Conservation (phyloP, 2,329 filamentous ascomycete species). For the Fusarium concolor region DNA sequence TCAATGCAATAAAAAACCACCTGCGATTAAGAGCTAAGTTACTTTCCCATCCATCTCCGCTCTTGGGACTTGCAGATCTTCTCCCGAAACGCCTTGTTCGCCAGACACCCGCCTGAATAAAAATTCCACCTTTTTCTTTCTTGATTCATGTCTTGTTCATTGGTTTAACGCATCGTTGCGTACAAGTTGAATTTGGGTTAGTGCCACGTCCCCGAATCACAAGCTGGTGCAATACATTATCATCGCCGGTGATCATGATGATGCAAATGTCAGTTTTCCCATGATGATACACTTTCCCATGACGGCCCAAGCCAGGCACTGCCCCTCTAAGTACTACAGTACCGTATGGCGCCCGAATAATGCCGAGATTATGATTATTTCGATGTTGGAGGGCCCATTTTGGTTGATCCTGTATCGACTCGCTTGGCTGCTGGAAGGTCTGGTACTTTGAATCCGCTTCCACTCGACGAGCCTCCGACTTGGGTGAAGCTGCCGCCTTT, state of each 20-base stretch:
- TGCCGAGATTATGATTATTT: slow-evolving; percentile 30
- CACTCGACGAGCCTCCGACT: slow-evolving; percentile 66
- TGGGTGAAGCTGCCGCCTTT: slow-evolving; percentile 98
- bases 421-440: slow-evolving; percentile 79
- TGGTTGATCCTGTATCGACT: slow-evolving; percentile 56
- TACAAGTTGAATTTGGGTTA: neutral
- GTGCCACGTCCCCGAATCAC: slow-evolving; percentile 9
- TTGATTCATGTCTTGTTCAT: neutral
- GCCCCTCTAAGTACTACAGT: neutral
- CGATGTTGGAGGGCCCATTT: slow-evolving; percentile 50
- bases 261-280: slow-evolving; percentile 35
- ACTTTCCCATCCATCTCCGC: slow-evolving; percentile 18
- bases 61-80: slow-evolving; percentile 12
- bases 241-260: slow-evolving; percentile 30
- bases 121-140: neutral
- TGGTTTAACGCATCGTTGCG: slow-evolving; percentile 7
- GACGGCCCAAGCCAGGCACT: neutral
- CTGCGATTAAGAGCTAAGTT: slow-evolving; percentile 16
- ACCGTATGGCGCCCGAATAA: neutral
- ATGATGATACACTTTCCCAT: slow-evolving; percentile 36
- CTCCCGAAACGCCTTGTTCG: slow-evolving; percentile 42
- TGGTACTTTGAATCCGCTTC: slow-evolving; percentile 85
- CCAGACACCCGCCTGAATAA: slow-evolving; percentile 20
- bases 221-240: slow-evolving; percentile 8
- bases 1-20: slow-evolving; percentile 2